phyloP scores from a whole-genome alignment of 208 protist species.

The Crithidia bombi region DNA sequence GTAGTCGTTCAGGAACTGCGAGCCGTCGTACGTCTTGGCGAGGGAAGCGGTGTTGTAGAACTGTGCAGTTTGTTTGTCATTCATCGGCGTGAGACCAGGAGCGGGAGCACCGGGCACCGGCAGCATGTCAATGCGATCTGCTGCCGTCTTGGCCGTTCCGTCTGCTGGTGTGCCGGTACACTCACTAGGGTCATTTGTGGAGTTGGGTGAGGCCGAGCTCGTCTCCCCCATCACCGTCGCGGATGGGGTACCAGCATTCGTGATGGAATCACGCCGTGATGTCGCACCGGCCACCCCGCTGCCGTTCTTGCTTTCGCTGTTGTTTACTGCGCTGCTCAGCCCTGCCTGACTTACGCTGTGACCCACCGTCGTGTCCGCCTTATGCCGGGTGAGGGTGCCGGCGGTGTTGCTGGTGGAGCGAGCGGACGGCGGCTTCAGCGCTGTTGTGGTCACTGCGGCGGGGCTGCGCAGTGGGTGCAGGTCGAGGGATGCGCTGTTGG shows the following conservation, averaged over 20 bases:
- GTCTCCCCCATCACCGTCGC: background rate
- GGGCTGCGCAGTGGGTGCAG: background rate
- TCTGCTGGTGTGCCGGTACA: background rate
- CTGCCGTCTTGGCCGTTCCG: background rate
- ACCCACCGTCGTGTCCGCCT: background rate
- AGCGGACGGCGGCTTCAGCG: background rate
- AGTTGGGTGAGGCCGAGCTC: background rate
- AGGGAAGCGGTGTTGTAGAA: slow-evolving; percentile 34
- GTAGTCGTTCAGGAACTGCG: slow-evolving; percentile 77
- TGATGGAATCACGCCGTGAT: background rate
- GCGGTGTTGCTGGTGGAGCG: background rate
- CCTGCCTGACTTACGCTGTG: slow-evolving; percentile 5
- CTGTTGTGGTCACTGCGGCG: background rate
- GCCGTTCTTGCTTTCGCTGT: background rate
- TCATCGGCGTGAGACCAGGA: background rate
- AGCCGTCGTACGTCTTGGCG: slow-evolving; percentile 34
- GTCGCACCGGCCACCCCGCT: background rate
- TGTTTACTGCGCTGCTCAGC: slow-evolving; percentile 5
- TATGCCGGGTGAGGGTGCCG: background rate
- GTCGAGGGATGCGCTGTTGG: background rate
- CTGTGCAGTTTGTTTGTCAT: slow-evolving; percentile 18
- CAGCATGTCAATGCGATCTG: slow-evolving; percentile 1
- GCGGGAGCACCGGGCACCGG: background rate
- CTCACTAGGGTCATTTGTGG: background rate
- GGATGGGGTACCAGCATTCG: background rate